Percentiles rank a stretch among this genome's conserved stretches.
These are phyloP conservation scores for Ogataea paradorogensis DNA, from an alignment of 805 yeast species.

Conservation along the genomic window DNA sequence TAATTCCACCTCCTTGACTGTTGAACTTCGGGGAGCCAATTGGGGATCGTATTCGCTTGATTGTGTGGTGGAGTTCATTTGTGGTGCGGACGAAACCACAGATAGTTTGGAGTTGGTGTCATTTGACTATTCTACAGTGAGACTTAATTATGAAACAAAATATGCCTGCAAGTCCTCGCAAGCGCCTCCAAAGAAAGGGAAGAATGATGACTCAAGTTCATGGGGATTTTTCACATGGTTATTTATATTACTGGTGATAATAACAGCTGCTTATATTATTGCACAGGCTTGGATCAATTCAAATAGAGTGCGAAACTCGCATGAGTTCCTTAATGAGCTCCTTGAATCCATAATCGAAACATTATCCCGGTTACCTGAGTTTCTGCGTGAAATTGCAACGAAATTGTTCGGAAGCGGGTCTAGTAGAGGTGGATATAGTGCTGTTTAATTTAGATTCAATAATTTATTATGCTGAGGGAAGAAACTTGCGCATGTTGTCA, in stretches of 20 bases:
- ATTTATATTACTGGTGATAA: slow-evolving; percentile 68
- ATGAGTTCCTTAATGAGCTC: slow-evolving; percentile 70
- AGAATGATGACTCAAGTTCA: slow-evolving; percentile 41
- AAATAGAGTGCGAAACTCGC: slow-evolving; percentile 63
- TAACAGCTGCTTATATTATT: slow-evolving; percentile 66
- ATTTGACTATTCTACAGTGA: slow-evolving; percentile 39
- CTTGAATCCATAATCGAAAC: slow-evolving; percentile 63
- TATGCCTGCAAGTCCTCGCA: slow-evolving; percentile 38
- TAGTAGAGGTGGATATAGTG: slow-evolving; percentile 87
- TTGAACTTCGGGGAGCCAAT: slow-evolving; percentile 47
- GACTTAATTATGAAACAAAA: slow-evolving; percentile 32
- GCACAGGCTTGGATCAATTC: slow-evolving; percentile 71
- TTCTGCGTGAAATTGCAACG: slow-evolving; percentile 62
- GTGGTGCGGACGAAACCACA: slow-evolving; percentile 36
- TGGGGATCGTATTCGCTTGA: slow-evolving; percentile 68
- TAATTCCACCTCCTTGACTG: slow-evolving; percentile 29
- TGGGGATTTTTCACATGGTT: slow-evolving; percentile 86
- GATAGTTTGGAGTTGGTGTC: slow-evolving; percentile 30
- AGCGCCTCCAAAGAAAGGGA: slow-evolving; percentile 30
- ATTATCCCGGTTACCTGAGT: slow-evolving; percentile 57
- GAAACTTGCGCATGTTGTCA: slow-evolving; percentile 48
- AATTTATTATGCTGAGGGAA: slow-evolving; percentile 6
- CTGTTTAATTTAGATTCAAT: slow-evolving; percentile 50
- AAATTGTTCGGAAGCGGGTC: slow-evolving; percentile 61
- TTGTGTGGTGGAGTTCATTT: slow-evolving; percentile 46